Conservation (phyloP, 805 yeast genomes). For the Candida tallmaniae region DNA sequence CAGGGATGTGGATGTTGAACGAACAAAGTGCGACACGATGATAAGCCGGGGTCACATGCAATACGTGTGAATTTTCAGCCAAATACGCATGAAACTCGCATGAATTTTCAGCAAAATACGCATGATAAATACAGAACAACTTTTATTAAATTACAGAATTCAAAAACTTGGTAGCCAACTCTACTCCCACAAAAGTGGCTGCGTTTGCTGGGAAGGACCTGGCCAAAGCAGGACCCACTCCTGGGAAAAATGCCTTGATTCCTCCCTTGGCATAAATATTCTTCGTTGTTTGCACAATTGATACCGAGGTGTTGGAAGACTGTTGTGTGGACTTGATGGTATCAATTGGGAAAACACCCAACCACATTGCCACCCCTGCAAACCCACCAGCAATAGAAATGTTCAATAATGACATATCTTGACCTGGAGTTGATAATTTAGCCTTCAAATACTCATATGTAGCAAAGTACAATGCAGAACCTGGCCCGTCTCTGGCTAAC, state of each 20-base stretch:
- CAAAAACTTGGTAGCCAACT: slow-evolving; percentile 54
- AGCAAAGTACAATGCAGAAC: slow-evolving; percentile 92
- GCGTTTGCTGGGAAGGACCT: slow-evolving; percentile 98
- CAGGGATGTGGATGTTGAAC: background rate
- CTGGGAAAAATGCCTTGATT: slow-evolving; percentile 91
- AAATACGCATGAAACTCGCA: no score
- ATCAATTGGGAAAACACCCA: slow-evolving; percentile 91
- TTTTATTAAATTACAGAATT: slow-evolving; percentile 28
- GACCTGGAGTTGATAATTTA: slow-evolving; percentile 49
- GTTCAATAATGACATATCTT: slow-evolving; percentile 61
- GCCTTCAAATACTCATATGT: slow-evolving; percentile 82
- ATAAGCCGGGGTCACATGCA: no score
- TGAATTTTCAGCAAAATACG: no score
- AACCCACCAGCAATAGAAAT: slow-evolving; percentile 89
- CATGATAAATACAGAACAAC: no score
- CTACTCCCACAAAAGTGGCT: slow-evolving; percentile 97
- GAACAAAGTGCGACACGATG: background rate
- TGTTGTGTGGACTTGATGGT: slow-evolving; percentile 86
- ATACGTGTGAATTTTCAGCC: no score
- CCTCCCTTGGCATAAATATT: slow-evolving; percentile 75
- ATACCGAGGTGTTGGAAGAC: slow-evolving; percentile 48
- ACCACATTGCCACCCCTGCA: slow-evolving; percentile 98
- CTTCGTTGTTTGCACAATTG: slow-evolving; percentile 62
- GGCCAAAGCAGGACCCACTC: slow-evolving; percentile 90
- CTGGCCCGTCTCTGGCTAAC: slow-evolving; percentile 95